Evolutionary conservation across 2,329 filamentous ascomycete species (phyloP), one percentile per base, ranked within the genome.

Genomic region (Ophiostoma quercus): DNA sequence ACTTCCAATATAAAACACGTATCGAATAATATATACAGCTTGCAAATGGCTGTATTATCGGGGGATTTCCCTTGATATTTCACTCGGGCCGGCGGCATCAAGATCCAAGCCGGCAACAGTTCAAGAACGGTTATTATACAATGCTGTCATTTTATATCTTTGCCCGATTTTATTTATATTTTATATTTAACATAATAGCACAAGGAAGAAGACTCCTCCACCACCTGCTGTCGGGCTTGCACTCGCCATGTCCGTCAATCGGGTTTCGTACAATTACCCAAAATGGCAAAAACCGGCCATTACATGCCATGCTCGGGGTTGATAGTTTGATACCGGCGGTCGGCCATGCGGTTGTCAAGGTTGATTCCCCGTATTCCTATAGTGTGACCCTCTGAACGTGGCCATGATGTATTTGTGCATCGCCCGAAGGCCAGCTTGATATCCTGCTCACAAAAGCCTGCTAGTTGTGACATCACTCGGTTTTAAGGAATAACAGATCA

Each of bases 211-310:
- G 43, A 7, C 39, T 7, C 43, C 14, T 47, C 41, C 14, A 19
- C 16, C 3, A 5, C 41, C 41, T 57, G 51, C 51, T 29, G 16
- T n/a, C 51, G 22, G 51, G 22, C 51, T 25, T n/a, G 51, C 12
- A 47, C 41, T 39, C 4, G 9, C 11, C 25, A 29, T 5, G n/a
- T n/a, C 14, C n/a, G 19, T 54, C 11, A 65, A 19, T 19, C 60
- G 32, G n/a, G 6, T 8, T 32, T 54, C 43, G 54, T 57, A 63
- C 51, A 68, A 68, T 62, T 62, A 32, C 57, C 57, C 25, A 68
- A 41, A 62, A 68, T n/a, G 39, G 57, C 67, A 62, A 57, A 47
- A 39, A 63, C 34, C 43, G 43, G 43, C 19, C 43, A 47, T 19
- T 19, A 25, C 16, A 47, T n/a, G 41, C 3, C 43, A 41, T 7